Conservation (phyloP, 2,329 filamentous ascomycete genomes). For the Neobulgaria alba region DNA sequence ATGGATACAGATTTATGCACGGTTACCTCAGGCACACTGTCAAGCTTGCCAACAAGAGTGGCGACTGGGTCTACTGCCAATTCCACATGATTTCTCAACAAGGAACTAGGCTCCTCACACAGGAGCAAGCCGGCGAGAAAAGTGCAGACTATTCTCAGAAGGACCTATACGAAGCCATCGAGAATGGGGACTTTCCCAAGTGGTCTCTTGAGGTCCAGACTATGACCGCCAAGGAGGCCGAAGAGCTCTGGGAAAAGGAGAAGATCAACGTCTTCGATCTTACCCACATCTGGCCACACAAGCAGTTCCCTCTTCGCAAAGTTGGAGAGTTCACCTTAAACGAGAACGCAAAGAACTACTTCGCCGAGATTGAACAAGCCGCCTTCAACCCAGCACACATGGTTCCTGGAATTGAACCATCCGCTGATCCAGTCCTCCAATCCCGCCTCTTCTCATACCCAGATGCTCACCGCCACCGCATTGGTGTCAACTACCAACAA, state of each 20-base stretch:
- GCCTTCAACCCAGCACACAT: slow-evolving; percentile 57
- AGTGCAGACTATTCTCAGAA: slow-evolving; percentile 31
- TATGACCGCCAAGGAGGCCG: slow-evolving; percentile 42
- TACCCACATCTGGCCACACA: slow-evolving; percentile 46
- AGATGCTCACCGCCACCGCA: slow-evolving; percentile 43
- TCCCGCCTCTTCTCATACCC: slow-evolving; percentile 38
- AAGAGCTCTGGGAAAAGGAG: slow-evolving; percentile 35
- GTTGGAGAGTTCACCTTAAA: slow-evolving; percentile 45
- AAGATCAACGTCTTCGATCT: slow-evolving; percentile 46
- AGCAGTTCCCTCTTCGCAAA: slow-evolving; percentile 38
- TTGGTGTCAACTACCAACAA: slow-evolving; percentile 51
- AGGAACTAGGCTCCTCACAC: slow-evolving; percentile 37
- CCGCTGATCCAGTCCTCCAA: slow-evolving; percentile 47
- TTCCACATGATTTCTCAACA: slow-evolving; percentile 40
- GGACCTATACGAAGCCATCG: slow-evolving; percentile 38
- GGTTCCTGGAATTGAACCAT: slow-evolving; percentile 54
- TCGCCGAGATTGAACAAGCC: slow-evolving; percentile 60
- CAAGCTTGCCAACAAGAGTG: slow-evolving; percentile 37
- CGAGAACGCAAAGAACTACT: slow-evolving; percentile 53
- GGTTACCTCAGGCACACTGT: slow-evolving; percentile 41
- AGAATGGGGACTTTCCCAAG: slow-evolving; percentile 35
- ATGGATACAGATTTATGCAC: slow-evolving; percentile 37
- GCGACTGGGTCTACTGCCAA: slow-evolving; percentile 41
- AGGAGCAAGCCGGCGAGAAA: slow-evolving; percentile 29
- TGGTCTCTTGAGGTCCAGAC: slow-evolving; percentile 48